These are phyloP conservation scores for Setaria italica DNA, from an alignment of 202 grass and related monocot species.

Conservation along the genomic window DNA sequence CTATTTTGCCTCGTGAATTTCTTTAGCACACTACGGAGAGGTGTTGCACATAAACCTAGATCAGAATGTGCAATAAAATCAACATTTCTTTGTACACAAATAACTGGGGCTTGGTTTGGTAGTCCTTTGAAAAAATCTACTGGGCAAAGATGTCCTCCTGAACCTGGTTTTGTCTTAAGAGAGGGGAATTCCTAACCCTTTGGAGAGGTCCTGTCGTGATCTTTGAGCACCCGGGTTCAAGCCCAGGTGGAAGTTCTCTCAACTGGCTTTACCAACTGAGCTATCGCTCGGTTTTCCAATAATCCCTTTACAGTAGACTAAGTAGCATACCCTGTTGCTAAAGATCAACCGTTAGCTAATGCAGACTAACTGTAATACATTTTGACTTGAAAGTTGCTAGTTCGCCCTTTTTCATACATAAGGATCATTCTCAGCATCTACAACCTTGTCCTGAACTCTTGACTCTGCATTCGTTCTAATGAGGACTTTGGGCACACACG, in stretches of 20 bases:
- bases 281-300: neutral
- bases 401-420: neutral
- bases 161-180: too few relatives aligned
- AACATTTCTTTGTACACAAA: neutral
- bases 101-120: neutral
- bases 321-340: neutral
- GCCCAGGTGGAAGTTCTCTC: neutral
- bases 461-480: constrained; percentile 1
- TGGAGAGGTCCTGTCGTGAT: neutral
- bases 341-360: neutral
- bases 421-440: neutral
- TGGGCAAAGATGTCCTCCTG: neutral
- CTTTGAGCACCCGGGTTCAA: neutral
- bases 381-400: constrained; percentile 18
- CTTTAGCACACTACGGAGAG: neutral
- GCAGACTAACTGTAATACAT: too few relatives aligned
- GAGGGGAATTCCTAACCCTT: neutral
- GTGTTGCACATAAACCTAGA: constrained; percentile 16
- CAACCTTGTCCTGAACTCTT: neutral
- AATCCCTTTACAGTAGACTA: neutral
- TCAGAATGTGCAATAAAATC: neutral
- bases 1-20: constrained; percentile 27
- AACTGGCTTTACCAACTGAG: neutral
- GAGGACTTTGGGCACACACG: neutral
- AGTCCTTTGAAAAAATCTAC: neutral